These are phyloP conservation scores for Aspergillus pseudonomiae DNA, from an alignment of 2,329 filamentous ascomycete species.

Conservation along the genomic window DNA sequence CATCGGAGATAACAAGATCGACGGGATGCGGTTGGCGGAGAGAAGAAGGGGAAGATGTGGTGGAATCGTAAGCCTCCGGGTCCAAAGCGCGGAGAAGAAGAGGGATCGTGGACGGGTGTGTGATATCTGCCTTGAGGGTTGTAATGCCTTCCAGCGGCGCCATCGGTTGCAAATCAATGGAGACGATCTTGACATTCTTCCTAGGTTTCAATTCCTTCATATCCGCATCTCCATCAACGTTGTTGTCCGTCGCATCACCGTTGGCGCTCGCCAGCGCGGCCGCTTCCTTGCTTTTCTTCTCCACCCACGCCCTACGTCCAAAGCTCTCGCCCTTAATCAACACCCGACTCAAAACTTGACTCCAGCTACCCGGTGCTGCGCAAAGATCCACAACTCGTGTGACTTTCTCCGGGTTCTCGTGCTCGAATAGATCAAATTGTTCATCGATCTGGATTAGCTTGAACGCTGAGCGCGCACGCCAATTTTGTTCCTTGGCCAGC, in stretches of 20 bases:
- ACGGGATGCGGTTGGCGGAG: conserved; percentile 72
- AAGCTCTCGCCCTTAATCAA: conserved; percentile 93
- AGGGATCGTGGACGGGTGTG: conserved; percentile 91
- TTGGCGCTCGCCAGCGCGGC: conserved; percentile 25
- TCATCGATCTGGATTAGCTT: conserved; percentile 94
- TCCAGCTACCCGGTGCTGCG: conserved; percentile 95
- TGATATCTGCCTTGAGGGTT: conserved; percentile 92
- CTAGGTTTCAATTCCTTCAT: conserved; percentile 52
- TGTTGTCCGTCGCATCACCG: conserved; percentile 30
- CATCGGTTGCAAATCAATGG: conserved; percentile 96
- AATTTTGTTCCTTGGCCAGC: conserved; percentile 97
- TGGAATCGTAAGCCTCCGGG: conserved; percentile 60
- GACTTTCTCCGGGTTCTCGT: conserved; percentile 64
- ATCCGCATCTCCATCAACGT: conserved; percentile 29
- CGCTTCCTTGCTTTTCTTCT: conserved; percentile 69
- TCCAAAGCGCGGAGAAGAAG: conserved; percentile 84
- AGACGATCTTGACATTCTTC: conserved; percentile 85
- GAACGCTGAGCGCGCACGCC: conserved; percentile 94
- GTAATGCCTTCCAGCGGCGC: conserved; percentile 89
- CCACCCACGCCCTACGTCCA: conserved; percentile 82
- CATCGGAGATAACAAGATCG: conserved; percentile 92
- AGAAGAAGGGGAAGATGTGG: conserved; percentile 41
- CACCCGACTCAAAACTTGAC: conserved; percentile 89
- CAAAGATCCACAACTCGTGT: conserved; percentile 94
- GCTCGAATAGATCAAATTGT: conserved; percentile 91